Conservation (phyloP, 768 basidiomycete genomes). For the Calocybe gangraenosa region DNA sequence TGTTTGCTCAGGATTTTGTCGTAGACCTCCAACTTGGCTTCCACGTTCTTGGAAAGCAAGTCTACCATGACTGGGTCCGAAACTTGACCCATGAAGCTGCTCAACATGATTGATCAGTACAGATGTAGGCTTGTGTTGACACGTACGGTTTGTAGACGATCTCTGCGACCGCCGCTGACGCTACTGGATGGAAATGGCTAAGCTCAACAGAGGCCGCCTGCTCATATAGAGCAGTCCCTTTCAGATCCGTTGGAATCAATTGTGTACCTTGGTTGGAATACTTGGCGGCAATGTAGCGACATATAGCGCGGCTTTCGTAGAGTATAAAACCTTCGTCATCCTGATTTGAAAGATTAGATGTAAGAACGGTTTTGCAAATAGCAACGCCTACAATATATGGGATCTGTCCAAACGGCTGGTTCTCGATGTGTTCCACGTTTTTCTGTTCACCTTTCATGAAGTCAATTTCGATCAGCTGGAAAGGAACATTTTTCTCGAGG, state of each 20-base stretch:
- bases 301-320: conserved; percentile 61
- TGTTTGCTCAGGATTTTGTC: conserved; percentile 50
- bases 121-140: not conserved
- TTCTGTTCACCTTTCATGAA: conserved; percentile 45
- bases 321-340: conserved; percentile 56
- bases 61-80: conserved; percentile 17
- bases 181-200: conserved; percentile 44
- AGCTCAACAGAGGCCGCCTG: conserved; percentile 49
- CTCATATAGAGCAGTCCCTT: conserved; percentile 38
- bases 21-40: conserved; percentile 44
- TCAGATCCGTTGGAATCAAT: conserved; percentile 47
- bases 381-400: conserved; percentile 53
- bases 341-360: conserved; percentile 16
- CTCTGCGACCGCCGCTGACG: conserved; percentile 37
- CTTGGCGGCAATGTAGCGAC: conserved; percentile 54
- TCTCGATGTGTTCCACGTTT: conserved; percentile 31
- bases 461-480: conserved; percentile 44
- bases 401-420: conserved; percentile 65
- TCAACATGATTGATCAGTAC: too few relatives aligned
- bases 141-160: conserved; percentile 49
- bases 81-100: conserved; percentile 6
- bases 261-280: conserved; percentile 45
- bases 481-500: conserved; percentile 55
- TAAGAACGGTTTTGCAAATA: not conserved
- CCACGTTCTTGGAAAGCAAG: conserved; percentile 24